Evolutionary conservation across 306 rosid species (phyloP).

Genomic region (Glycyrrhiza uralensis): DNA sequence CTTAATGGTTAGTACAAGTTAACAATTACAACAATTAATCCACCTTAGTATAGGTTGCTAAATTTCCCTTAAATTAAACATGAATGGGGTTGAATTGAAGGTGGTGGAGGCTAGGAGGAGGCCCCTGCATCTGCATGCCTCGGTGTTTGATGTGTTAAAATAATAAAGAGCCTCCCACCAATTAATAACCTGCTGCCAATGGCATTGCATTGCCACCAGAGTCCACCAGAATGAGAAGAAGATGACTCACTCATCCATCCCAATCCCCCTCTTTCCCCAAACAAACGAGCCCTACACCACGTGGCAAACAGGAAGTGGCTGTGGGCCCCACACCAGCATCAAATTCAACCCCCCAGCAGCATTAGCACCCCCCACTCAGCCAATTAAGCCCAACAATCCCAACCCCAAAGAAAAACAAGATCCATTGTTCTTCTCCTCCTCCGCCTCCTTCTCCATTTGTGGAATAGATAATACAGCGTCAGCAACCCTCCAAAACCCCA

Average conservation of each 20-base stretch:
- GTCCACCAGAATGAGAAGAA: conserved; percentile 19
- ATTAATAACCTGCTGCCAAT: conserved; percentile 13
- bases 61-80: not conserved
- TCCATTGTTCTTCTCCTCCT: not conserved
- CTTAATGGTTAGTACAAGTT: conserved; percentile 14
- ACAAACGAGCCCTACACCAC: conserved; percentile 24
- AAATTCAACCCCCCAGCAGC: conserved; percentile 14
- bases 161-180: not conserved
- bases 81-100: too few species aligned
- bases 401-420: not conserved
- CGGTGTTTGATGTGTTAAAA: conserved; percentile 15
- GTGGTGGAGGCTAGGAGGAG: not conserved
- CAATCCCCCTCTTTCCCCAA: not conserved
- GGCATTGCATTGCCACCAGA: not conserved
- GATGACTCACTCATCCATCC: not conserved
- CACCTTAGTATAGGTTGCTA: not conserved
- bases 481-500: conserved; percentile 14
- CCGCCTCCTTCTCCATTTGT: too few species aligned
- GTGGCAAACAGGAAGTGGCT: conserved; percentile 23
- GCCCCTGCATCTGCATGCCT: not conserved
- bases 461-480: not conserved
- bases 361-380: not conserved
- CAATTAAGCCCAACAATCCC: not conserved
- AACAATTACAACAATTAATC: not conserved
- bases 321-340: conserved; percentile 25